Evolutionary conservation across 495 filamentous ascomycete genomes (phyloP).

Genomic region (Glonium stellatum): DNA sequence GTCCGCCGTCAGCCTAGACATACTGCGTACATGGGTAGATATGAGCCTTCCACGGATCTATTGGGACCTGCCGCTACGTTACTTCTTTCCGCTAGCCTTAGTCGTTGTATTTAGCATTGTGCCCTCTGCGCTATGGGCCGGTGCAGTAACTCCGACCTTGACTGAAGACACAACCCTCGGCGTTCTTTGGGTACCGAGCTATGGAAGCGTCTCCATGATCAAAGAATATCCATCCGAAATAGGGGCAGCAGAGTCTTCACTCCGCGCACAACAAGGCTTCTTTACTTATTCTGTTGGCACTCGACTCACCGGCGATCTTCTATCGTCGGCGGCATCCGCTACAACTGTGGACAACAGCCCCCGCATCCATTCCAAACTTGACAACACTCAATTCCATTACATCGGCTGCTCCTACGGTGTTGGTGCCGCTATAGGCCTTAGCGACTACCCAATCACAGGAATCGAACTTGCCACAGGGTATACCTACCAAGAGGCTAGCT

Average conservation of each 20-base stretch:
- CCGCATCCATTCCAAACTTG: conserved; percentile 30
- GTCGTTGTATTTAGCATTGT: conserved; percentile 25
- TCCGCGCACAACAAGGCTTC: conserved; percentile 27
- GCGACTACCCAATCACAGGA: conserved; percentile 20
- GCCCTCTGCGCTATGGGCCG: conserved; percentile 36
- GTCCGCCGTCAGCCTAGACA: conserved; percentile 16
- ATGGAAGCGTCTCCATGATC: conserved; percentile 27
- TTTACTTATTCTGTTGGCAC: conserved; percentile 33
- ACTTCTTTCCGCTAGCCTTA: conserved; percentile 23
- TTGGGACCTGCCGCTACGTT: conserved; percentile 23
- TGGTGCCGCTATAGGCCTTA: conserved; percentile 33
- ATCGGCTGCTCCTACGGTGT: conserved; percentile 35
- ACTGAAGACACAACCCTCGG: conserved; percentile 4
- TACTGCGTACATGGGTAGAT: conserved; percentile 23
- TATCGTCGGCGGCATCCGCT: conserved; percentile 27
- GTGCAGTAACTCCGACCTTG: conserved; percentile 34
- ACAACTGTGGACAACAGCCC: conserved; percentile 21
- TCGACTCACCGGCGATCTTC: conserved; percentile 28
- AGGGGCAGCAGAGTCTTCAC: conserved; percentile 14
- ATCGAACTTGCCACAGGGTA: conserved; percentile 25
- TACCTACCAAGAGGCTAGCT: conserved; percentile 31
- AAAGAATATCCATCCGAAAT: conserved; percentile 24
- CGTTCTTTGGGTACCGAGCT: conserved; percentile 28
- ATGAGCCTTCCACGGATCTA: conserved; percentile 21
- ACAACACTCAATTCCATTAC: conserved; percentile 37